Conservation (phyloP, 495 filamentous ascomycete genomes). For the Aspergillus biplanus region DNA sequence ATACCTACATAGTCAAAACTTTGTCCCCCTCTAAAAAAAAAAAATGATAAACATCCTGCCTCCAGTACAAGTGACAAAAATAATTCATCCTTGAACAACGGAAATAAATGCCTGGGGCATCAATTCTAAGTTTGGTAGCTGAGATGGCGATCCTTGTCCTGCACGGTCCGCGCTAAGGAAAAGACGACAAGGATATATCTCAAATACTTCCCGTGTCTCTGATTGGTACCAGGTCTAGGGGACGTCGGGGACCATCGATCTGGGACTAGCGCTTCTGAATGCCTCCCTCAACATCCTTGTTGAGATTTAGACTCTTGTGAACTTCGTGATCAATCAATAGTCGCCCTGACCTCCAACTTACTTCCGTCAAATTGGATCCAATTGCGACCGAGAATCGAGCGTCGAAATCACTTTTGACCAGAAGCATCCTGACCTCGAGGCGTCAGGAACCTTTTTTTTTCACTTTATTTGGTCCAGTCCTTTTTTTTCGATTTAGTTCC, state of each 20-base stretch:
- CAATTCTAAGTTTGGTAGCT: constrained; percentile 12
- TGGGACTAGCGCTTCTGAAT: constrained; percentile 10
- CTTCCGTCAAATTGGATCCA: constrained; percentile 8
- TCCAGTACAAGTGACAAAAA: neutral
- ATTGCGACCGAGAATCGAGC: neutral
- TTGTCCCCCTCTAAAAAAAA: too few species aligned
- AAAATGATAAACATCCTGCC: neutral
- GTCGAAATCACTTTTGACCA: neutral
- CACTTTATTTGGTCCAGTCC: neutral
- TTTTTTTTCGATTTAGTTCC: neutral
- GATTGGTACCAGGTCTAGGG: constrained; percentile 35
- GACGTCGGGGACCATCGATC: constrained; percentile 23
- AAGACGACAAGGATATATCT: constrained; percentile 41
- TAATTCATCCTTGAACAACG: neutral
- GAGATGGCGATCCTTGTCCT: constrained; percentile 26
- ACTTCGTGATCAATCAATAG: constrained; percentile 30
- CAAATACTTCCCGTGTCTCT: constrained; percentile 42
- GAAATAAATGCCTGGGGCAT: neutral
- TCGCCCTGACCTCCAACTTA: constrained; percentile 28
- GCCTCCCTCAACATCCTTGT: constrained; percentile 21
- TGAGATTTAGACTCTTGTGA: constrained; percentile 22
- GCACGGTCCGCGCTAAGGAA: constrained; percentile 28
- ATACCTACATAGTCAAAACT: too few species aligned
- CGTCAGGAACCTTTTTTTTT: neutral
- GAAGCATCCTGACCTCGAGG: too few species aligned